Evolutionary conservation across 495 filamentous ascomycete species (phyloP).

Genomic region (Lasiosphaeria miniovina): DNA sequence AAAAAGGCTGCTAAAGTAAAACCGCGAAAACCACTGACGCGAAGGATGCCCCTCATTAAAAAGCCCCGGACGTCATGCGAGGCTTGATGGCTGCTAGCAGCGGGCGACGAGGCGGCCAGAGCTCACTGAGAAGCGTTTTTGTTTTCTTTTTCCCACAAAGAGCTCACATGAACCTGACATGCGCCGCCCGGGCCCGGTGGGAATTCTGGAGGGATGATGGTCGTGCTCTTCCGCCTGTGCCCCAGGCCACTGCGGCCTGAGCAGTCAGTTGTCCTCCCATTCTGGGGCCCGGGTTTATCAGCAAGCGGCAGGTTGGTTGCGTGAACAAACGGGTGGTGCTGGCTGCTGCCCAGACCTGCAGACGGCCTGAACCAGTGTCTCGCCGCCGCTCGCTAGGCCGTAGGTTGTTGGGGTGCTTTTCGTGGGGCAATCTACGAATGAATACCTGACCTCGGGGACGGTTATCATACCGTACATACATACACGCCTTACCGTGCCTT

Average conservation of each 20-base stretch:
- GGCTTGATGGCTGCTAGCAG: no score
- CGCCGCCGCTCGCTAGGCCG: not conserved
- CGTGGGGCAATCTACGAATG: no score
- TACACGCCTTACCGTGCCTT: no score
- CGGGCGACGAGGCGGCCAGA: no score
- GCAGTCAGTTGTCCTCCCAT: not conserved
- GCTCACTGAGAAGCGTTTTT: no score
- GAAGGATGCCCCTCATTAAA: not conserved
- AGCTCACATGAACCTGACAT: no score
- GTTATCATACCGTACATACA: no score
- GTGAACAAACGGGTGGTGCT: not conserved
- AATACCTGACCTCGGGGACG: conserved; percentile 7
- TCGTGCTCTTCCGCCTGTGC: not conserved
- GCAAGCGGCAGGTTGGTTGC: not conserved
- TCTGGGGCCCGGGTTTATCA: no score
- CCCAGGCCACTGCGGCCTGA: conserved; percentile 1
- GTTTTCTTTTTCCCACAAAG: no score
- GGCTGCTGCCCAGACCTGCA: not conserved
- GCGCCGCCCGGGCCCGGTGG: no score
- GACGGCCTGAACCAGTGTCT: no score
- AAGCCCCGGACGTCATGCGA: not conserved
- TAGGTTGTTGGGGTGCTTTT: not conserved
- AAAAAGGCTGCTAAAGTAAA: not conserved
- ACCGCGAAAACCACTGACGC: not conserved
- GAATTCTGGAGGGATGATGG: no score